Evolutionary conservation across 2,329 filamentous ascomycete species (phyloP).

Genomic region (Alternaria brassicicola): DNA sequence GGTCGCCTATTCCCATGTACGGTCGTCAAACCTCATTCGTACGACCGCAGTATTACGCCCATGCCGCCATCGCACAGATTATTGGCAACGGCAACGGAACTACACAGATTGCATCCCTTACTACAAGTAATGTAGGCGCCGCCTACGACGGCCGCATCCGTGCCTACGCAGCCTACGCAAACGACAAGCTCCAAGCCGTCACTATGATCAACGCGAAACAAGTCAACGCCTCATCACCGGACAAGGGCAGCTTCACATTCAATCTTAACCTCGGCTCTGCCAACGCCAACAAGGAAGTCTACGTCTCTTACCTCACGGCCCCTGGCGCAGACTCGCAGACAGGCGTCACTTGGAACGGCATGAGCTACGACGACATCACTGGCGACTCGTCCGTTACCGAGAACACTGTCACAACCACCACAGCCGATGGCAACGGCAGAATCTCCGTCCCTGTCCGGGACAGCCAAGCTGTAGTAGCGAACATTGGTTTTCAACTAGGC

Average conservation of each 20-base stretch:
- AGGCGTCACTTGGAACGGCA: slow-evolving; percentile 56
- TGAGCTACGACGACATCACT: slow-evolving; percentile 52
- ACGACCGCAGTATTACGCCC: slow-evolving; percentile 58
- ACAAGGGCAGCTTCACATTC: slow-evolving; percentile 52
- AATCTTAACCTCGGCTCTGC: slow-evolving; percentile 50
- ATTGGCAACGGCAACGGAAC: slow-evolving; percentile 56
- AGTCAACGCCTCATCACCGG: slow-evolving; percentile 48
- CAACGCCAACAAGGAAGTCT: slow-evolving; percentile 52
- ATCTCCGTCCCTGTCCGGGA: slow-evolving; percentile 48
- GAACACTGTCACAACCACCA: slow-evolving; percentile 38
- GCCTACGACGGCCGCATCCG: slow-evolving; percentile 52
- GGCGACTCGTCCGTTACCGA: slow-evolving; percentile 50
- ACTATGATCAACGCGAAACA: slow-evolving; percentile 56
- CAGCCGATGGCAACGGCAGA: slow-evolving; percentile 30
- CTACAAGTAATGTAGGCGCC: slow-evolving; percentile 37
- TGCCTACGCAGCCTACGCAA: slow-evolving; percentile 55
- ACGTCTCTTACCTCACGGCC: slow-evolving; percentile 56
- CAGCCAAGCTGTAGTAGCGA: slow-evolving; percentile 55
- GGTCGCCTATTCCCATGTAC: slow-evolving; percentile 54
- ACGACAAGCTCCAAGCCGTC: slow-evolving; percentile 51
- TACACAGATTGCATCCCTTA: slow-evolving; percentile 51
- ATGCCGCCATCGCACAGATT: slow-evolving; percentile 58
- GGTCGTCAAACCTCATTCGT: slow-evolving; percentile 53
- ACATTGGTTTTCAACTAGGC: slow-evolving; percentile 51
- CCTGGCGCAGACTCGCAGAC: slow-evolving; percentile 52